These are phyloP conservation scores for Alternaria triticina DNA, from an alignment of 2,329 filamentous ascomycete genomes.

Conservation along the genomic window DNA sequence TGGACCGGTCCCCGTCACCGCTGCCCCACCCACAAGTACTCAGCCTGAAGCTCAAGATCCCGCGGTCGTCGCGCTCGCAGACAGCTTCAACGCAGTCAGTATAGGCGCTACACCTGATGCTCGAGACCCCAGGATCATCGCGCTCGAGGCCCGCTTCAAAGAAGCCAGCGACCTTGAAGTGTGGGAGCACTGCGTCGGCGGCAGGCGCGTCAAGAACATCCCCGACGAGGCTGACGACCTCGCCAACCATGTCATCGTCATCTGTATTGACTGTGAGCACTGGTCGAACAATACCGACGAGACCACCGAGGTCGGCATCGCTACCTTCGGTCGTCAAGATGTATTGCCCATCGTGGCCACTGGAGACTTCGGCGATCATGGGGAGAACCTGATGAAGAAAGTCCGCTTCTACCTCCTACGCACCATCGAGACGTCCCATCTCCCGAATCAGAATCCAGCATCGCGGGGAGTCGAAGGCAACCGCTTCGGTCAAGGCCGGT, in stretches of 20 bases:
- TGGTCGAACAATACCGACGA: slow-evolving; percentile 26
- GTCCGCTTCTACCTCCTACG: slow-evolving; percentile 32
- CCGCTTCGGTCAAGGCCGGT: slow-evolving; percentile 28
- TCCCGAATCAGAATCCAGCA: slow-evolving; percentile 5
- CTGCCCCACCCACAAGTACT: not conserved
- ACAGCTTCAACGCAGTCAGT: not conserved
- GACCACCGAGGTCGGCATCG: slow-evolving; percentile 33
- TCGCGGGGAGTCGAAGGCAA: slow-evolving; percentile 24
- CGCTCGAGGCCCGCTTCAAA: slow-evolving; percentile 1
- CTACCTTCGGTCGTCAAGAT: slow-evolving; percentile 11
- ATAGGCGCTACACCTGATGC: not conserved
- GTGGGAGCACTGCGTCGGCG: slow-evolving; percentile 9
- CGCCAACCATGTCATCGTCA: slow-evolving; percentile 15
- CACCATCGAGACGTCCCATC: slow-evolving; percentile 25
- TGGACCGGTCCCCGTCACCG: not conserved
- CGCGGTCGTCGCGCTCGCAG: not conserved
- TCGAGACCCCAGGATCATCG: not conserved
- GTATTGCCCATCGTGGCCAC: not conserved
- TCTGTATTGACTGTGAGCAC: slow-evolving; percentile 34
- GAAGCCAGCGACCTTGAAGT: slow-evolving; percentile 9
- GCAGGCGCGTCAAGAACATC: not conserved
- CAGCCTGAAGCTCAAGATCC: not conserved
- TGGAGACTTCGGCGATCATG: slow-evolving; percentile 17
- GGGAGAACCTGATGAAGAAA: slow-evolving; percentile 23
- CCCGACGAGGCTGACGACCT: slow-evolving; percentile 10